Conservation (phyloP, 495 filamentous ascomycete species). For the Hypoxylon perforatum region DNA sequence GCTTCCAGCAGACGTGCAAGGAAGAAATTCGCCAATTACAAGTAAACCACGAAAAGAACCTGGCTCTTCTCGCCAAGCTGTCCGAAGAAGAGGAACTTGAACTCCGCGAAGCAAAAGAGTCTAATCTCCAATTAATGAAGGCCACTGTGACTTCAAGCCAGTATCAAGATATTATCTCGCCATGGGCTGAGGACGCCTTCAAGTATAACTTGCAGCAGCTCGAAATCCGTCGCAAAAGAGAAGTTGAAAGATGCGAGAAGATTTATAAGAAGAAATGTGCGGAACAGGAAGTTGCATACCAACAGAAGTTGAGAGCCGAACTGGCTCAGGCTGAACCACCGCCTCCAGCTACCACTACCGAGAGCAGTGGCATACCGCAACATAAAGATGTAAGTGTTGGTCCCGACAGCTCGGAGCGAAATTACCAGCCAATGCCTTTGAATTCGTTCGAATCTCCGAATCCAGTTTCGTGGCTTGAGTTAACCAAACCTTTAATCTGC, state of each 20-base stretch:
- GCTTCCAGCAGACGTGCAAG: conserved; percentile 9
- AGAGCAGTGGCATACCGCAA: not conserved
- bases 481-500: conserved; percentile 24
- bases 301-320: not conserved
- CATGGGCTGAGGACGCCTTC: conserved; percentile 29
- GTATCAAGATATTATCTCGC: conserved; percentile 22
- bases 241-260: conserved; percentile 5
- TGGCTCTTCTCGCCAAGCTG: conserved; percentile 11
- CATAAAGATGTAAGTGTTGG: conserved; percentile 26
- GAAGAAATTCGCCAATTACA: conserved; percentile 7
- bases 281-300: conserved; percentile 7
- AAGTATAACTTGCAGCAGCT: conserved; percentile 12
- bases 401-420: not conserved
- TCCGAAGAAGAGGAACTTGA: conserved; percentile 12
- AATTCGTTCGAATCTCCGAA: conserved; percentile 1
- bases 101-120: not conserved
- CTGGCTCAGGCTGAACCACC: not conserved
- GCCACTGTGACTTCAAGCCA: not conserved
- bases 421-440: not conserved
- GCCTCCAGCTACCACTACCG: not conserved
- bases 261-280: conserved; percentile 4
- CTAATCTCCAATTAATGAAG: conserved; percentile 13
- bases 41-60: conserved; percentile 2
- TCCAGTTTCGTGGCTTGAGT: not conserved
- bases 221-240: not conserved